phyloP scores from a whole-genome alignment of 257 asterid genomes.

The Fraxinus americana region DNA sequence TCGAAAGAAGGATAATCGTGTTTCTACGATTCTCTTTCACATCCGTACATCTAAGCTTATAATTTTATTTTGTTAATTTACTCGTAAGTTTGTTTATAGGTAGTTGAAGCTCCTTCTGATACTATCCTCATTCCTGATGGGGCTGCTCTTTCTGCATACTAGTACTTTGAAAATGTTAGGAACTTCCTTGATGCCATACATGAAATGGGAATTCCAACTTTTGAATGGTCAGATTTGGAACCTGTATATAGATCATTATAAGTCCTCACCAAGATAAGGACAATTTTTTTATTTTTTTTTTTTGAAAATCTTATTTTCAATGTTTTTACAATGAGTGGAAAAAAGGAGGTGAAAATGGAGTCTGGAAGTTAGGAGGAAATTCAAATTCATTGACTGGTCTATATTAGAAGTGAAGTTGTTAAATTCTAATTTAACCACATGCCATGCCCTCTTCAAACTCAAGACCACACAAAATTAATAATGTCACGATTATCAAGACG shows the following conservation, averaged over 20 bases:
- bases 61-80: conserved; percentile 7
- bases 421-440: too few relatives aligned
- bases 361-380: too few relatives aligned
- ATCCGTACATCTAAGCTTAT: neutral
- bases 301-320: neutral
- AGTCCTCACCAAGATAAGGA: neutral
- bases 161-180: conserved; percentile 81
- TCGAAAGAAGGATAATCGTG: conserved; percentile 59
- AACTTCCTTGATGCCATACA: conserved; percentile 73
- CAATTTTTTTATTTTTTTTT: neutral
- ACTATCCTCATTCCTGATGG: conserved; percentile 65
- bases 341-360: too few relatives aligned
- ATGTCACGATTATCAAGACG: too few relatives aligned
- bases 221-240: conserved; percentile 86
- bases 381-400: too few relatives aligned
- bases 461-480: too few relatives aligned
- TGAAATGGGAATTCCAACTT: conserved; percentile 80
- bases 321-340: too few relatives aligned
- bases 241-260: conserved; percentile 35
- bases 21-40: neutral
- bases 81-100: conserved; percentile 46
- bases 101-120: conserved; percentile 73
- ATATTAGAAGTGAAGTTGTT: too few relatives aligned
- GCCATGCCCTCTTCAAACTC: too few relatives aligned
- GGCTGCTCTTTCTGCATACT: conserved; percentile 76